phyloP scores from a whole-genome alignment of 1,284 basidiomycete species.

The Moesziomyces aphidis region DNA sequence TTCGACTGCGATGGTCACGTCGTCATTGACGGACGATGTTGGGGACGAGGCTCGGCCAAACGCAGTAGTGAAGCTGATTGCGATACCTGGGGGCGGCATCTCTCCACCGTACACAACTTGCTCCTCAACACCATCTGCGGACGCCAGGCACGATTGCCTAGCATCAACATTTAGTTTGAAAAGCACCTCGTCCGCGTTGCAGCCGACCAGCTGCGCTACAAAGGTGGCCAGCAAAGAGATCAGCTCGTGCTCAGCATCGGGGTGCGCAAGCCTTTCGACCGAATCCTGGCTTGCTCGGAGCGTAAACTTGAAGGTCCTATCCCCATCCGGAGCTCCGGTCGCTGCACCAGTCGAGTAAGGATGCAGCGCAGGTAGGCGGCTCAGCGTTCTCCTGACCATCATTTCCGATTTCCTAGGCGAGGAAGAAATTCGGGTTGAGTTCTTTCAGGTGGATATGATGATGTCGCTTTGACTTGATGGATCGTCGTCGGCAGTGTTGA shows the following conservation, averaged over 20 bases:
- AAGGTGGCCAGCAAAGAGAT: constrained; percentile 3
- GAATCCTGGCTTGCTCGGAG: background rate
- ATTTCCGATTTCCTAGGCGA: background rate
- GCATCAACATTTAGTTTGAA: constrained; percentile 8
- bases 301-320: background rate
- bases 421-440: background rate
- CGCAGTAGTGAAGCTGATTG: background rate
- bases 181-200: constrained; percentile 7
- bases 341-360: constrained; percentile 8
- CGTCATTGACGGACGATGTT: background rate
- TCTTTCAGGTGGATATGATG: background rate
- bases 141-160: background rate
- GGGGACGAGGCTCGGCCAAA: too few species aligned
- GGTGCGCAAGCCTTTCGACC: background rate
- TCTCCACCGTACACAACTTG: background rate
- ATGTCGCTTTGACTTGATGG: background rate
- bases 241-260: background rate
- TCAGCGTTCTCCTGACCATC: constrained; percentile 1
- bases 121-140: background rate
- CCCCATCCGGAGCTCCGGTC: background rate
- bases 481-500: background rate
- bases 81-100: background rate
- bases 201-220: constrained; percentile 7
- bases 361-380: constrained; percentile 18
- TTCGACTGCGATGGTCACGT: constrained; percentile 1